These are phyloP conservation scores for Luffa acutangula DNA, from an alignment of 306 rosid species.

Conservation along the genomic window DNA sequence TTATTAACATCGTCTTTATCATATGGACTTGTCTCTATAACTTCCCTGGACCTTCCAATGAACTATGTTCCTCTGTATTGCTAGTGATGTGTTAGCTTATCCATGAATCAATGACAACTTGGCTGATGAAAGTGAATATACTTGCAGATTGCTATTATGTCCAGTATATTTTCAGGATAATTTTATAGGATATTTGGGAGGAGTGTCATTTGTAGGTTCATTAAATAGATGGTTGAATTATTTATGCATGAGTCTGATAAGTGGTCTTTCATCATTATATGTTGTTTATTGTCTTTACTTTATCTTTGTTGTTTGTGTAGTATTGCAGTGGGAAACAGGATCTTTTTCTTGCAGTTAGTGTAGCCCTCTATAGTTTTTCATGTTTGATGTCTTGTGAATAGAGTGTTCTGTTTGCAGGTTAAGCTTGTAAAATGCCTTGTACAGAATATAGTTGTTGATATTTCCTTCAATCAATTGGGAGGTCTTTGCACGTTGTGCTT, in stretches of 20 bases:
- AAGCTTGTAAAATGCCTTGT: conserved; percentile 86
- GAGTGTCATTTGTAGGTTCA: neutral
- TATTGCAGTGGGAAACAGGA: neutral
- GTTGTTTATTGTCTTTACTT: neutral
- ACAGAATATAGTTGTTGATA: conserved; percentile 73
- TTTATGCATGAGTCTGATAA: neutral
- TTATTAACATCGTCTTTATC: neutral
- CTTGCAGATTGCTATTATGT: neutral
- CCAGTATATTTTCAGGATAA: neutral
- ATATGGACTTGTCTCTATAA: neutral
- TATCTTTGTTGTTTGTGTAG: neutral
- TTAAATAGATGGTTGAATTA: neutral
- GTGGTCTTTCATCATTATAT: neutral
- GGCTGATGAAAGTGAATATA: neutral
- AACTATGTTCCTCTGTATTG: neutral
- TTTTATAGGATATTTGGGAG: neutral
- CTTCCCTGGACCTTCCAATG: neutral
- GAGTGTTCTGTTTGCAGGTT: conserved; percentile 47
- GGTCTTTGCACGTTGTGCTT: conserved; percentile 80
- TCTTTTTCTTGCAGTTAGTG: neutral
- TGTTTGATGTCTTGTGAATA: neutral
- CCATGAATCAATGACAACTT: neutral
- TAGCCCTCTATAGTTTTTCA: neutral
- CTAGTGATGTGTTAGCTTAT: neutral
- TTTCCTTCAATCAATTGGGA: conserved; percentile 91